Base-by-base conservation (phyloP, 148 eudicot species). In the Cornus florida region DNA sequence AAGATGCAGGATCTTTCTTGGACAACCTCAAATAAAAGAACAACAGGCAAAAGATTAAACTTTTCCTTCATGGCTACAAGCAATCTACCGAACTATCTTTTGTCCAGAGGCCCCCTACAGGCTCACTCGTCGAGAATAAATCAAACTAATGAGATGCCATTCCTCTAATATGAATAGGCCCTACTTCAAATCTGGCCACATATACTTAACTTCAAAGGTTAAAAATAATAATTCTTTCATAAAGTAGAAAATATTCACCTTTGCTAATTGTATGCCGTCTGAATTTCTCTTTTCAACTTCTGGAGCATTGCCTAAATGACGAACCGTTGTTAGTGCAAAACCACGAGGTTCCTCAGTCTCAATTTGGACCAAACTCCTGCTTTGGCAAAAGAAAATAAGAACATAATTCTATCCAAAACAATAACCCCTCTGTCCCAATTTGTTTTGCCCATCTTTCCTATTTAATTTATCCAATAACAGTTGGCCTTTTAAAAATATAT, bases 361-460 rank as follows among this genome's bases (percentile, higher is more conserved):
- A 60, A 41, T 48, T 79, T 41, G 20, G 10, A 73, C 39, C 53
- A 50, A 32, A 69, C 67, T 46, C 71, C 82, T 79, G 72, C 28
- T 24, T 28, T 43, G 12, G 43, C 6, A 65, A 31, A 79, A 39
- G 69, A 9, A 59, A 64, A 50, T 60, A 48, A 71, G 59, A 33
- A 20, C 17, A 28, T 68, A 31, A 28, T 23, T 70, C 50, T 17
- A 46, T 41, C 28, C 1, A 41, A 41, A 71, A 19, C n/a, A n/a
- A n/a, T 62, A 62, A 62, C 48, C 48, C 48, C 48, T 5, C 6
- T 43, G 46, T 41, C 46, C 48, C 48, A 43, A 6, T 43, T 43
- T 43, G 48, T 43, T 43, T 43, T 43, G 48, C 10, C 48, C 48
- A 43, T 4, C 8, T 6, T 43, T 43, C 48, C 48, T 43, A 9